Evolutionary conservation across 805 yeast species (phyloP).

Genomic region (Metschnikowia lochheadii): DNA sequence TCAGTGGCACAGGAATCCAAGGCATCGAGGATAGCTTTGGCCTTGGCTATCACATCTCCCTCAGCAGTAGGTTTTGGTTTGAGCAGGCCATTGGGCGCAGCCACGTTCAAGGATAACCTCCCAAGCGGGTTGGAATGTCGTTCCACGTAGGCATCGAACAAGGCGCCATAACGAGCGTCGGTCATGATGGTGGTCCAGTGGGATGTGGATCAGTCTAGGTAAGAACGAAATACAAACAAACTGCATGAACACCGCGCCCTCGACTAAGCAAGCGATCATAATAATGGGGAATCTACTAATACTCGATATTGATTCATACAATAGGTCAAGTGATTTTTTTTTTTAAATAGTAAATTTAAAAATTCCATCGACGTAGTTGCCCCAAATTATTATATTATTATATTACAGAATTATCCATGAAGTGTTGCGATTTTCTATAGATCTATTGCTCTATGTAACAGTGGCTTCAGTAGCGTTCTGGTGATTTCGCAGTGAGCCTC

Average conservation of each 20-base stretch:
- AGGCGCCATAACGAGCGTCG: slow-evolving; percentile 3
- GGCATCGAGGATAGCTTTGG: slow-evolving; percentile 1
- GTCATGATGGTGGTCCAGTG: not conserved
- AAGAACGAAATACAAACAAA: slow-evolving; percentile 5
- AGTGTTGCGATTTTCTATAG: too few relatives aligned
- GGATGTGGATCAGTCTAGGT: not conserved
- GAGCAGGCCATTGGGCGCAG: not conserved
- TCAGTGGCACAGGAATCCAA: not conserved
- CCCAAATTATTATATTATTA: too few relatives aligned
- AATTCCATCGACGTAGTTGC: too few relatives aligned
- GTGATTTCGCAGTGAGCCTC: too few relatives aligned
- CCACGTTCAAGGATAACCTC: slow-evolving; percentile 1
- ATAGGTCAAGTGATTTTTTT: too few relatives aligned
- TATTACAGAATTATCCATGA: too few relatives aligned
- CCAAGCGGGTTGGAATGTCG: slow-evolving; percentile 6
- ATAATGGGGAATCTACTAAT: too few relatives aligned
- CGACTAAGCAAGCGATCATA: not conserved
- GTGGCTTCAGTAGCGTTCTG: too few relatives aligned
- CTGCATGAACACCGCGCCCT: slow-evolving; percentile 5
- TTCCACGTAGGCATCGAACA: slow-evolving; percentile 3
- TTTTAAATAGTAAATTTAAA: too few relatives aligned
- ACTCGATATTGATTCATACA: too few relatives aligned
- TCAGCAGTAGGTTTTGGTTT: not conserved
- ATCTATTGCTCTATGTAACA: too few relatives aligned
- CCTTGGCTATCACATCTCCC: not conserved